A percentile compares a stretch with the other conserved stretches of the same genome.
phyloP scores from a whole-genome alignment of 2,329 filamentous ascomycete genomes.

The Fusarium burgessii region DNA sequence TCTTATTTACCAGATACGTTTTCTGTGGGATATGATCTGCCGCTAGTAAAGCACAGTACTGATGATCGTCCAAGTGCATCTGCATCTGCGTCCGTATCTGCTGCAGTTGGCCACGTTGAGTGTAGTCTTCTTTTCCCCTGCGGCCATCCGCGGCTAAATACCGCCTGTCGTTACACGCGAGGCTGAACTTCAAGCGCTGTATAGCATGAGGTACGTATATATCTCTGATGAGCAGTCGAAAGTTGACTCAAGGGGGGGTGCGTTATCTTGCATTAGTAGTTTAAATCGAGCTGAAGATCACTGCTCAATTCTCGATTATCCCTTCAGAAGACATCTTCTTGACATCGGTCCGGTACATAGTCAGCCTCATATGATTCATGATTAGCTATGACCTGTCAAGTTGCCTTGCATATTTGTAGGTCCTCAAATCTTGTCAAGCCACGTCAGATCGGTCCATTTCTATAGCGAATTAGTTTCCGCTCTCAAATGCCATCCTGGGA shows the following conservation, averaged over 20 bases:
- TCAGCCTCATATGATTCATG: neutral
- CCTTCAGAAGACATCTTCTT: neutral
- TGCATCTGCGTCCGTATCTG: slow-evolving; percentile 2
- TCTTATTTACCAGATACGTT: slow-evolving; percentile 15
- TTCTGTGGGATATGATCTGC: slow-evolving; percentile 20
- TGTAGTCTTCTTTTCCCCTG: slow-evolving; percentile 25
- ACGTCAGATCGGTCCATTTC: neutral
- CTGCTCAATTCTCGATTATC: neutral
- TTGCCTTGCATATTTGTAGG: neutral
- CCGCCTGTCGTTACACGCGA: slow-evolving; percentile 41
- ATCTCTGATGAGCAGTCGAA: neutral
- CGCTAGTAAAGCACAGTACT: slow-evolving; percentile 6
- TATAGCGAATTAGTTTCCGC: neutral
- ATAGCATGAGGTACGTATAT: neutral
- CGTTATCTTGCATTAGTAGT: slow-evolving; percentile 42
- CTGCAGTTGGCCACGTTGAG: slow-evolving; percentile 25
- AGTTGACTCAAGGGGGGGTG: slow-evolving; percentile 21
- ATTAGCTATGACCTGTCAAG: neutral
- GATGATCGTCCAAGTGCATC: slow-evolving; percentile 22
- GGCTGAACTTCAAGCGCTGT: slow-evolving; percentile 15
- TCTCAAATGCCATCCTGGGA: neutral
- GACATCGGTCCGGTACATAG: neutral
- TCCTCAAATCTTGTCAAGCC: neutral
- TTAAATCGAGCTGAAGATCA: slow-evolving; percentile 15
- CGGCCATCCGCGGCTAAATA: slow-evolving; percentile 31